Percentiles rank a stretch among this genome's conserved stretches.
Conservation (phyloP, 345 rosid genomes). For the Pugionium dolabratum region DNA sequence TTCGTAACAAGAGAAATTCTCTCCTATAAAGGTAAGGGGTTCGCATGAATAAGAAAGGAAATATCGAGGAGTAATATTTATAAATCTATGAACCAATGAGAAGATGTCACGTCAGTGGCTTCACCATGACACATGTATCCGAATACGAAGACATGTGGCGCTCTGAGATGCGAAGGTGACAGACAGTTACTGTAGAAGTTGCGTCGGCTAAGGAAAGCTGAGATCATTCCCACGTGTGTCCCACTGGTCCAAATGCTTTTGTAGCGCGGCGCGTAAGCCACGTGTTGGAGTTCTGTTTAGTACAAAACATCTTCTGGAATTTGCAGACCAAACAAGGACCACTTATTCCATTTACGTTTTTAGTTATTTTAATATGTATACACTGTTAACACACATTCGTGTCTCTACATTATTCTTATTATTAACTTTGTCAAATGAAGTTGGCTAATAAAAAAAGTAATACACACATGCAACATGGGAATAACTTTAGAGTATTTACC, state of each 20-base stretch:
- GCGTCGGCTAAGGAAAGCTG: conserved; percentile 29
- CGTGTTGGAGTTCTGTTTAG: conserved; percentile 8
- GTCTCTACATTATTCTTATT: not conserved
- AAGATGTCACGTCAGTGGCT: conserved; percentile 8
- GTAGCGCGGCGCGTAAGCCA: conserved; percentile 33
- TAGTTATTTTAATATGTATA: not conserved
- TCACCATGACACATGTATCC: conserved; percentile 36
- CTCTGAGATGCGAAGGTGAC: conserved; percentile 32
- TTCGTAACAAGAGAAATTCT: not conserved
- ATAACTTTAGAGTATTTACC: too few relatives aligned
- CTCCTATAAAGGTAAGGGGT: not conserved
- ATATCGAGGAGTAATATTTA: not conserved
- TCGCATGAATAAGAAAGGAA: not conserved
- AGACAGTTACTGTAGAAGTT: conserved; percentile 28
- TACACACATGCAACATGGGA: too few relatives aligned
- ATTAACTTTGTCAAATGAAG: too few relatives aligned
- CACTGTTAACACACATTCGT: conserved; percentile 23
- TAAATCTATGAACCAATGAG: not conserved
- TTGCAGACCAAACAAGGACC: conserved; percentile 26
- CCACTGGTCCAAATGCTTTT: conserved; percentile 7
- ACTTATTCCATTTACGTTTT: conserved; percentile 30
- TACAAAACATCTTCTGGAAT: conserved; percentile 25
- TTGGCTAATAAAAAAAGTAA: too few relatives aligned
- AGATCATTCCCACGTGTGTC: conserved; percentile 34
- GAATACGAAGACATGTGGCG: conserved; percentile 33